phyloP scores from a whole-genome alignment of 805 yeast genomes.

The Kodamaea hsintzibuensis region DNA sequence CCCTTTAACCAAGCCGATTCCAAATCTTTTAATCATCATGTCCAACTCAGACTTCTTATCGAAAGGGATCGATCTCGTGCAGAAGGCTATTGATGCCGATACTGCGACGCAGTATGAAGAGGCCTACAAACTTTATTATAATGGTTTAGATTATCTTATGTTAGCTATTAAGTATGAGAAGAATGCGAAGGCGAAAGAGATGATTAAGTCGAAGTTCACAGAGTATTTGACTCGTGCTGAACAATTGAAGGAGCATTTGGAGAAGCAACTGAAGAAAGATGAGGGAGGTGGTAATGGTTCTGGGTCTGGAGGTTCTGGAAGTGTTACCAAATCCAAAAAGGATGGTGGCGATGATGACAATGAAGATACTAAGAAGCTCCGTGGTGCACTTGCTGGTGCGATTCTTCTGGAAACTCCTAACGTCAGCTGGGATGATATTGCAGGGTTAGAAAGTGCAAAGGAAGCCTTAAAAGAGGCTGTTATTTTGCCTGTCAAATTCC shows the following conservation, averaged over 20 bases:
- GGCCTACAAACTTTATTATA: constrained; percentile 89
- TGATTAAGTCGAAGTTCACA: constrained; percentile 83
- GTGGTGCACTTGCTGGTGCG: constrained; percentile 91
- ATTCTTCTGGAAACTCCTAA: constrained; percentile 90
- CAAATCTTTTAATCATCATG: constrained; percentile 15
- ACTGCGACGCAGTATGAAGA: constrained; percentile 87
- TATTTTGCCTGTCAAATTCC: constrained; percentile 92
- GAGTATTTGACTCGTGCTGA: constrained; percentile 94
- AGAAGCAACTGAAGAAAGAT: constrained; percentile 46
- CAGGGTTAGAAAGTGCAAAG: constrained; percentile 93
- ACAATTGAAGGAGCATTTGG: constrained; percentile 85
- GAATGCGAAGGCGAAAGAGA: constrained; percentile 83
- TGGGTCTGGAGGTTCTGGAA: constrained; percentile 36
- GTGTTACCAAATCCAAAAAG: constrained; percentile 58
- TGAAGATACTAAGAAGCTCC: constrained; percentile 81
- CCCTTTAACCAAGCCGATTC: background rate
- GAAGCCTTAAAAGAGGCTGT: constrained; percentile 98
- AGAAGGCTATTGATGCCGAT: constrained; percentile 93
- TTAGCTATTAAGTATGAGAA: constrained; percentile 91
- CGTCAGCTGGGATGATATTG: constrained; percentile 92
- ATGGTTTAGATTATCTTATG: constrained; percentile 93
- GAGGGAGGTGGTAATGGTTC: background rate
- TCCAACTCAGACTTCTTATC: constrained; percentile 70
- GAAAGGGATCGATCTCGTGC: constrained; percentile 93
- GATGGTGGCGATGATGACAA: constrained; percentile 59